Conservation (phyloP, 2,329 filamentous ascomycete species). For the Fusarium clavum region DNA sequence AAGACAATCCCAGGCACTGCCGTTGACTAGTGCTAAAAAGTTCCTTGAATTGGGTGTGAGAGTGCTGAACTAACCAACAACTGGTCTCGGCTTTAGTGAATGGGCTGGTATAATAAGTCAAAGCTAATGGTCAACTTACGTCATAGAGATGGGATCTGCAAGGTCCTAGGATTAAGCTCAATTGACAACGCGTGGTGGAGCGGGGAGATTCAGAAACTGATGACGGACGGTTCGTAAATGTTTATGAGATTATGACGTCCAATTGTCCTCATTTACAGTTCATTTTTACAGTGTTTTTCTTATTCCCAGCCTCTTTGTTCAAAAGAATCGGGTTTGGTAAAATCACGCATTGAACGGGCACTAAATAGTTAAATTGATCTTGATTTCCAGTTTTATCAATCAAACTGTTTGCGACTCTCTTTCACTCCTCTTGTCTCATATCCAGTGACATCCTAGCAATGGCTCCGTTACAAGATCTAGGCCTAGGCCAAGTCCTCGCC, state of each 20-base stretch:
- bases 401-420: not conserved
- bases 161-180: slow-evolving; percentile 12
- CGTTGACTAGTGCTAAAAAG: slow-evolving; percentile 17
- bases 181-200: not conserved
- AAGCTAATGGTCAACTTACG: not conserved
- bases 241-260: slow-evolving; percentile 39
- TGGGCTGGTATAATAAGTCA: not conserved
- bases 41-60: slow-evolving; percentile 24
- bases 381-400: not conserved
- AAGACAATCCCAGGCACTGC: slow-evolving; percentile 29
- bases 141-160: slow-evolving; percentile 2
- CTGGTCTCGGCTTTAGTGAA: not conserved
- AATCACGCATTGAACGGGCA: not conserved
- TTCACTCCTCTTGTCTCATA: not conserved
- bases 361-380: slow-evolving; percentile 8
- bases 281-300: not conserved
- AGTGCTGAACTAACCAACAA: slow-evolving; percentile 23
- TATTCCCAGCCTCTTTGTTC: slow-evolving; percentile 11
- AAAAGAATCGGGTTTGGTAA: not conserved
- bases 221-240: slow-evolving; percentile 18
- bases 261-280: slow-evolving; percentile 18
- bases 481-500: slow-evolving; percentile 27
- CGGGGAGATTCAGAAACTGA: slow-evolving; percentile 23
- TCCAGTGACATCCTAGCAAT: slow-evolving; percentile 5
- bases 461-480: slow-evolving; percentile 35